Evolutionary conservation across 306 rosid species (phyloP), one percentile per base, ranked within the genome.

Genomic region (Cucumis melo): DNA sequence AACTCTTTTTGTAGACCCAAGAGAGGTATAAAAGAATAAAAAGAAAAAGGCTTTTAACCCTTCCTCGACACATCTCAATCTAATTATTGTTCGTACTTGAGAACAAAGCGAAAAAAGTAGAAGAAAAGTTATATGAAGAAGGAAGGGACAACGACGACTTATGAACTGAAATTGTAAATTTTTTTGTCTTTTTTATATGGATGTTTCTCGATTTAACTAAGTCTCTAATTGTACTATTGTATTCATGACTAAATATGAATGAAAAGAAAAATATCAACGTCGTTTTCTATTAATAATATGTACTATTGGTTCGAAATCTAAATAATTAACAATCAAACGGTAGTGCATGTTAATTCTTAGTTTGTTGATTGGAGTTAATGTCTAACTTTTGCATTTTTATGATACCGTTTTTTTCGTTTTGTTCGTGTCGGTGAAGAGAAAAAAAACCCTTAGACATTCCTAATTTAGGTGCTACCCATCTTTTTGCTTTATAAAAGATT

Each of bases 1-100:
- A 82, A 54, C 94, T 78, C 96, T 93, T 80, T 93, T 93, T 88
- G 97, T 93, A 62, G 98, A 93, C 89, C 98, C 98, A 54, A 91
- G 98, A 84, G 98, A 93, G 82, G 96, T 91, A 63, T 92, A 84
- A 85, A 46, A 58, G 55, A 67, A 67, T 41, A n/a, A 39, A 42
- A 1, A 11, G 11, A 11, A 63, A 76, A 75, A 48, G 78, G 62
- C 6, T 21, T 55, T 21, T 46, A 78, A 61, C 13, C 72, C 77
- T 38, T 44, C 12, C n/a, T 13, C 38, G 19, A 44, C 16, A 38
- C 34, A 27, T 66, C 32, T 34, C 71, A 14, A 44, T 68, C 23
- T 17, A 42, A 68, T 44, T 23, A 70, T 70, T 70, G 21, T 7
- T 7, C 16, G 10, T 29, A 29, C 7, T 16, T 4, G 32, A 29